Conservation (phyloP, 2,329 filamentous ascomycete species). For the Ampelomyces quisqualis region DNA sequence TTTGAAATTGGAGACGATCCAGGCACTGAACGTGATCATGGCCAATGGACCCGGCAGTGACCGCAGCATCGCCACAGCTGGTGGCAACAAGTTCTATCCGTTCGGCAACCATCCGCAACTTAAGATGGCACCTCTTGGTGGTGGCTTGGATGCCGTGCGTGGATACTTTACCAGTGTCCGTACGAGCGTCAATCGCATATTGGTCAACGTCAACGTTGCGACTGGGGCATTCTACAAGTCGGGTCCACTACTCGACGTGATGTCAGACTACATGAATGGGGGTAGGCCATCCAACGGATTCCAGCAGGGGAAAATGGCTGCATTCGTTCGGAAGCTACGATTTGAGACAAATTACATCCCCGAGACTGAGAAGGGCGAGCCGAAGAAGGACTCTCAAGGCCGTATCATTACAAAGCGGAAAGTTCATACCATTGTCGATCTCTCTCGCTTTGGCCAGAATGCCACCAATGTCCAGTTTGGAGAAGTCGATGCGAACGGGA, state of each 20-base stretch:
- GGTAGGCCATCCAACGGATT: constrained; percentile 1
- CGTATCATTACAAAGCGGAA: constrained; percentile 24
- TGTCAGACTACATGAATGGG: constrained; percentile 25
- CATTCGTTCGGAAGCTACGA: constrained; percentile 44
- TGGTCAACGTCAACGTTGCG: constrained; percentile 65
- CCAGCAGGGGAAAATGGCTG: constrained; percentile 14
- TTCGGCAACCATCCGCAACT: constrained; percentile 49
- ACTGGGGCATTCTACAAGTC: constrained; percentile 59
- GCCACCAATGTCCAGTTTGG: constrained; percentile 29
- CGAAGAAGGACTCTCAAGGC: constrained; percentile 14
- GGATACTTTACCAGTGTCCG: constrained; percentile 65
- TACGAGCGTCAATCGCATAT: constrained; percentile 57
- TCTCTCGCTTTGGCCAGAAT: constrained; percentile 41
- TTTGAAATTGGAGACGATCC: constrained; percentile 54
- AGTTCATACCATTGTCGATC: constrained; percentile 42
- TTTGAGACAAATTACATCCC: constrained; percentile 46
- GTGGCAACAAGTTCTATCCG: constrained; percentile 51
- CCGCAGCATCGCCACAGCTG: constrained; percentile 48
- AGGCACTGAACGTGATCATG: constrained; percentile 61
- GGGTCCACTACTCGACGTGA: constrained; percentile 42
- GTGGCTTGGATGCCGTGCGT: constrained; percentile 58
- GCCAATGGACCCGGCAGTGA: constrained; percentile 50
- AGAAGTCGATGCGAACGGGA: constrained; percentile 13
- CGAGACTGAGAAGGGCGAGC: constrained; percentile 36
- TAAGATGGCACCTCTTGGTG: constrained; percentile 48